phyloP scores from a whole-genome alignment of 129 eudicot species.

The Artemisia argyi region DNA sequence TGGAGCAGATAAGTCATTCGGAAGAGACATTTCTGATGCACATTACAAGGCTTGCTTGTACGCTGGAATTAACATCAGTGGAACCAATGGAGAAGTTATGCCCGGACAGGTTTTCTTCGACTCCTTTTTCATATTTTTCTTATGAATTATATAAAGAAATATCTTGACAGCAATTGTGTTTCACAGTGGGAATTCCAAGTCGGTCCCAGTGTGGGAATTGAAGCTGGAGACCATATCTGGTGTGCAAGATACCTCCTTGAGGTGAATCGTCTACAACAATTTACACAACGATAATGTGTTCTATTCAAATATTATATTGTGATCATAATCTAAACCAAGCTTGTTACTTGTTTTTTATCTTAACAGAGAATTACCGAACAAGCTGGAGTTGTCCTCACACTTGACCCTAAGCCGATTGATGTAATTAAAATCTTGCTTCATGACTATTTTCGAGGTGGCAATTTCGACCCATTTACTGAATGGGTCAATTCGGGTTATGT shows the following conservation, averaged over 20 bases:
- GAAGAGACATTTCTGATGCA: constrained; percentile 95
- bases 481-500: too few species aligned
- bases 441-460: neutral
- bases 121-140: constrained; percentile 6
- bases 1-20: constrained; percentile 97
- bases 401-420: constrained; percentile 96
- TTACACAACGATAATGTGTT: neutral
- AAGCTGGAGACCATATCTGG: constrained; percentile 98
- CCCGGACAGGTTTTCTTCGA: constrained; percentile 87
- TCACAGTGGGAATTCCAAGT: constrained; percentile 99
- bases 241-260: constrained; percentile 95
- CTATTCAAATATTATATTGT: neutral
- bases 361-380: constrained; percentile 96
- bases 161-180: neutral
- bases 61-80: constrained; percentile 96
- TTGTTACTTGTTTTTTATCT: constrained; percentile 7
- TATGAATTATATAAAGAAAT: neutral
- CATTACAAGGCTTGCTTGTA: constrained; percentile 99
- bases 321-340: neutral
- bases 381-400: constrained; percentile 95
- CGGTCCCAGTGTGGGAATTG: constrained; percentile 96
- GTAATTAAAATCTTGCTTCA: constrained; percentile 32
- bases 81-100: constrained; percentile 99
- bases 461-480: too few species aligned
- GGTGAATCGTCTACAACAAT: constrained; percentile 36